A percentile compares a stretch with the other conserved stretches of the same genome.
Conservation (phyloP, 306 rosid species). For the Prunus fruticosa region DNA sequence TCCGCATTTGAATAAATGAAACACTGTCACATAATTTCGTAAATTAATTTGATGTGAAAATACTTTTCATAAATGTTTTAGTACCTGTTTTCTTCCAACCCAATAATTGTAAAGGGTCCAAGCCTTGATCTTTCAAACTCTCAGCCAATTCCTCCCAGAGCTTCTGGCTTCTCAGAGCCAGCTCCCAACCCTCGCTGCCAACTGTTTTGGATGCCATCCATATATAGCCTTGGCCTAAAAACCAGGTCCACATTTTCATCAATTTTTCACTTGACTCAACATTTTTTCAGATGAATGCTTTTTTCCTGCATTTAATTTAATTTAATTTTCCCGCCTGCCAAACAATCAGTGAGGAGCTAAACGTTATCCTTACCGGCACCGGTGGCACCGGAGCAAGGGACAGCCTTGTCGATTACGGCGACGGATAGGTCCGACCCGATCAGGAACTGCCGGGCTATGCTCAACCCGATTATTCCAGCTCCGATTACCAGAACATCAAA, state of each 20-base stretch:
- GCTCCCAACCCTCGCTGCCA: conserved; percentile 65
- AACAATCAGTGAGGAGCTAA: neutral
- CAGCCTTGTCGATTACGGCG: conserved; percentile 73
- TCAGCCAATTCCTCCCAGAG: conserved; percentile 68
- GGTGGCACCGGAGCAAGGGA: conserved; percentile 98
- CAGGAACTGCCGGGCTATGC: conserved; percentile 69
- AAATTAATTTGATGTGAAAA: too few relatives aligned
- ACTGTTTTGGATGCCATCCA: conserved; percentile 82
- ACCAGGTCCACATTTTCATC: conserved; percentile 22
- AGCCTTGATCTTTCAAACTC: conserved; percentile 54
- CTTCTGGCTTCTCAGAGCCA: conserved; percentile 63
- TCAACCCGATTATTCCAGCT: conserved; percentile 85
- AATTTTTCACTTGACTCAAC: neutral
- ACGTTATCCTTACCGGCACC: conserved; percentile 64
- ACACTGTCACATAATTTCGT: neutral
- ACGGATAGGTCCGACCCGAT: conserved; percentile 70
- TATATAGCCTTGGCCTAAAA: conserved; percentile 84
- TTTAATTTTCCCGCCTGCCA: neutral
- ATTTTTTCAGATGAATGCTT: neutral
- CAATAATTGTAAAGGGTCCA: conserved; percentile 61
- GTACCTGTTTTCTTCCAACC: conserved; percentile 85
- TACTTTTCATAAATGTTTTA: too few relatives aligned
- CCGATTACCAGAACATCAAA: conserved; percentile 76
- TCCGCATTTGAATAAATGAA: neutral
- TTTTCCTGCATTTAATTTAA: neutral